Base-by-base conservation (phyloP, 208 protist species). In the Leishmania braziliensis region DNA sequence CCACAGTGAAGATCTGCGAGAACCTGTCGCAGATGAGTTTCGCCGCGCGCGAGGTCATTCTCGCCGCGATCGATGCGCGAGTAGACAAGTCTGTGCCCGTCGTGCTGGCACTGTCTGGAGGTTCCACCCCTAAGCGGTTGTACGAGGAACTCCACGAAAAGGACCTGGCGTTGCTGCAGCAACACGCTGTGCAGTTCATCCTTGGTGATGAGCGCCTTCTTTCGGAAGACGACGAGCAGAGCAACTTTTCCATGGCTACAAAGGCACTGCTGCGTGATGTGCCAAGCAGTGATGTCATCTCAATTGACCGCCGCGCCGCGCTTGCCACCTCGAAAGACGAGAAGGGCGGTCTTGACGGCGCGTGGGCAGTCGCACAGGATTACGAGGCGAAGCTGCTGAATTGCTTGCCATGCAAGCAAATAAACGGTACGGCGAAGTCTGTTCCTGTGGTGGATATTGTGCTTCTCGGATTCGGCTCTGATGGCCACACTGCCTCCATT, bases 401-500 rank as follows among this genome's bases (percentile, higher is more conserved):
- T 16, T 70, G 50, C 62, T 69, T 88, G 33, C 80, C 84, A 0
- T 50, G 71, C 39, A 46, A 33, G 23, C 60, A 73, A 29, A 16
- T 43, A 50, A 20, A 29, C 29, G 71, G 63, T 73, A 79, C 16
- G 29, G 72, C 16, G 48, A 85, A 58, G n/a, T 33, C 39, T 18
- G 69, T 92, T 18, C 94, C 91, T 5, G 77, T 91, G 1, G 78
- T 95, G 63, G 94, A 97, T 78, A 86, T 97, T 66, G 90, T 95
- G 4, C 84, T 97, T 43, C 89, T 97, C 43, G 94, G 94, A 39
- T 89, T 97, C 43, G 94, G 94, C 73, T 78, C 90, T 0, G 94
- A 97, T 54, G 93, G 94, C 8, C 94, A 97, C 88, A 95, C 92
- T 23, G 92, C 92, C 0, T 97, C 94, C 60, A 90, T 97, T 60